Conservation (phyloP, 75 land plant species). For the Larix kaempferi region DNA sequence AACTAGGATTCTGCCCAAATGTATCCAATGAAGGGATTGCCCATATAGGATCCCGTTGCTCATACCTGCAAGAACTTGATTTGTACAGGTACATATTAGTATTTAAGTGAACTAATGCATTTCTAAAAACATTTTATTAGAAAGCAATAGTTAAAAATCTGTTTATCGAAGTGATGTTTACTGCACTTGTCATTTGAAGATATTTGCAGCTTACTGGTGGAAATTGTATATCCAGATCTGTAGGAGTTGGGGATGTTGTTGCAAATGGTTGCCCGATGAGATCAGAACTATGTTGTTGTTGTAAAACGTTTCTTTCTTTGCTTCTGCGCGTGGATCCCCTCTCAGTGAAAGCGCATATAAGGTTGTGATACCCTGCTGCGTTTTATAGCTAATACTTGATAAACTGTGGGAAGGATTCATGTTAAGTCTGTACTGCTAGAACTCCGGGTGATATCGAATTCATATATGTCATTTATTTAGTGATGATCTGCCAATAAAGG, state of each 20-base stretch:
- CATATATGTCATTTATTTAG: too few species aligned
- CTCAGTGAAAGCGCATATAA: too few species aligned
- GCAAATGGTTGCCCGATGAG: conserved; percentile 59
- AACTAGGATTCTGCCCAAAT: conserved; percentile 70
- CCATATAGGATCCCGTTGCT: conserved; percentile 52
- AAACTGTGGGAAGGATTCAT: too few species aligned
- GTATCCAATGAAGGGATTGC: conserved; percentile 66
- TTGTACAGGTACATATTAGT: conserved; percentile 66
- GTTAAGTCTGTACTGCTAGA: too few species aligned
- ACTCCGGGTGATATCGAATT: too few species aligned
- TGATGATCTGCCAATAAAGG: too few species aligned
- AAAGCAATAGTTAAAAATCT: not conserved
- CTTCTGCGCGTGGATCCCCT: too few species aligned
- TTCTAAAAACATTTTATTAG: not conserved
- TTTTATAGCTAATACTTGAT: too few species aligned
- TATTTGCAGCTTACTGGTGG: not conserved
- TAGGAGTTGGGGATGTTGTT: conserved; percentile 66
- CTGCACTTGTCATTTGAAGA: not conserved
- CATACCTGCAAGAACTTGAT: conserved; percentile 74
- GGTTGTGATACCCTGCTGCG: too few species aligned
- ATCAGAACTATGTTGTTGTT: too few species aligned
- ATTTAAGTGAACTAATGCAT: not conserved
- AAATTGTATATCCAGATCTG: conserved; percentile 43
- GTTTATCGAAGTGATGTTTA: not conserved
- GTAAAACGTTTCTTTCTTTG: too few species aligned